phyloP scores from a whole-genome alignment of 2,329 filamentous ascomycete genomes.

The Dothideomycetes sp. region DNA sequence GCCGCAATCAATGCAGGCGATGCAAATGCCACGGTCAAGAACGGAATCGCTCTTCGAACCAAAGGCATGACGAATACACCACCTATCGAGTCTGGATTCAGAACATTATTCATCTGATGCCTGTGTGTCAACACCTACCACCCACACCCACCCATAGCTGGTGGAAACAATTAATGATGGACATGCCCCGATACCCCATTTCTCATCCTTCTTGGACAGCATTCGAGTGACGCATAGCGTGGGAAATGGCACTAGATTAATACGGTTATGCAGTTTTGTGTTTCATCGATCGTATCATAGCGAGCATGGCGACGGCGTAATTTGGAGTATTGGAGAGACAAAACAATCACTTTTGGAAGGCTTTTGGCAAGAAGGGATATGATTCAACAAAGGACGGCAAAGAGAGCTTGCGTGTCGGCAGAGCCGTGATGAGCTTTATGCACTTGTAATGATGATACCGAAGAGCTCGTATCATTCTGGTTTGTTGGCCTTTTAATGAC shows the following conservation, averaged over 20 bases:
- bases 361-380: too few species aligned
- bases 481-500: too few species aligned
- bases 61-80: constrained; percentile 23
- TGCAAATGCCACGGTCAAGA: constrained; percentile 7
- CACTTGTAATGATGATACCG: constrained; percentile 9
- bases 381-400: too few species aligned
- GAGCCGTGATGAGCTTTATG: constrained; percentile 2
- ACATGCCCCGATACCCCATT: constrained; percentile 5
- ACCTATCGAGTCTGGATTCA: constrained; percentile 22
- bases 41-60: constrained; percentile 19
- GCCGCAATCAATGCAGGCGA: constrained; percentile 9
- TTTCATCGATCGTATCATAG: constrained; percentile 7
- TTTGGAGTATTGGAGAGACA: constrained; percentile 4
- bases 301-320: constrained; percentile 10
- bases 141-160: not conserved
- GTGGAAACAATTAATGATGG: constrained; percentile 4
- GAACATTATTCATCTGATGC: constrained; percentile 26
- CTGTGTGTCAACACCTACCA: not conserved
- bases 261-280: constrained; percentile 4
- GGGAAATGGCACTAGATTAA: constrained; percentile 1
- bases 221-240: constrained; percentile 9
- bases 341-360: too few species aligned
- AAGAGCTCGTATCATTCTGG: constrained; percentile 10
- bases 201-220: constrained; percentile 3
- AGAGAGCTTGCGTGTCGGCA: too few species aligned